Base-by-base conservation (phyloP, 2,329 filamentous ascomycete genomes). In the Paraphoma chrysanthemicola region DNA sequence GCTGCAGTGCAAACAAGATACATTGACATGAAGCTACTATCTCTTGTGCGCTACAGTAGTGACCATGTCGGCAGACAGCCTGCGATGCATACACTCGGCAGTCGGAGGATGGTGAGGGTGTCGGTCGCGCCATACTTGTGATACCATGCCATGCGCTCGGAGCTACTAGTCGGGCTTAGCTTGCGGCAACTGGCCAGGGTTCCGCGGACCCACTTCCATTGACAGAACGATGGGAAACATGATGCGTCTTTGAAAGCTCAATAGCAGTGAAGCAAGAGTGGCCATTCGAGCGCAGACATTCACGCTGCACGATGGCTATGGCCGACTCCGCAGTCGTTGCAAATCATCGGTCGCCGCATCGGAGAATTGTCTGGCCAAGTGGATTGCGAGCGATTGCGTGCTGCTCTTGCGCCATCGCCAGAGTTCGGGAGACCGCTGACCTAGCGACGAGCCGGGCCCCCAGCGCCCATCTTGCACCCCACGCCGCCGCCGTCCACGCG, bases 341-440 rank as follows among this genome's bases (percentile, higher is more conserved):
- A 42, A 42, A 42, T 3, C n/a, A 6, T 42, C 16, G 7, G 8
- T 42, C 12, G 39, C 16, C 10, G 16, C 2, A 16, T 11, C 39
- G 12, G 39, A 17, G 14, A 17, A 17, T 16, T 42, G 11, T 16
- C 11, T 10, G 16, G 14, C 39, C 12, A 42, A 17, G 36, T 16
- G 28, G 12, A 51, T 51, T 51, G 48, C 48, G 48, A 51, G 48
- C 48, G 48, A 51, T 51, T 44, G 48, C 48, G 48, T 51, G 48
- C 39, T 51, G 48, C 29, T 44, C 48, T 51, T 44, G 48, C 48
- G 48, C 48, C 39, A 51, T 51, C 39, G 48, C 16, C 39, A 42
- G 28, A 17, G 14, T 23, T 48, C 46, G 46, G 46, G 10, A 48
- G 10, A 17, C 9, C 48, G 41, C 14, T 28, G 39, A 43, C 41